Base-by-base conservation (phyloP, 1,139 yeast species). In the Debaryomyces nepalensis region DNA sequence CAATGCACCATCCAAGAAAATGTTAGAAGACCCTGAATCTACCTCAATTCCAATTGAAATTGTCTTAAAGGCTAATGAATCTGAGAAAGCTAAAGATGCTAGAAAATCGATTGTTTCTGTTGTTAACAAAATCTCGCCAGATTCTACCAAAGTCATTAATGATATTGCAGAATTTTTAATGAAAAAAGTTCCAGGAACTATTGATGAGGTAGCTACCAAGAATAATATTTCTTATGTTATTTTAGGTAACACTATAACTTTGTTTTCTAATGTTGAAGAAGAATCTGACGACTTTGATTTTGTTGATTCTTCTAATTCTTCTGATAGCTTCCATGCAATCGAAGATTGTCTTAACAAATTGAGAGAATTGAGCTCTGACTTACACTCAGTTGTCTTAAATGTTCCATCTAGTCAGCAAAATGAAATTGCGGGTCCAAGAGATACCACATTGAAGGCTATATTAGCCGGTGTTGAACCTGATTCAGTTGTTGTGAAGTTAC, bases 41-140 rank as follows among this genome's bases (percentile, higher is more conserved):
- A 44, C 51, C 14, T 49, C 69, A 8, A 66, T 73, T 39, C 77
- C 78, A 19, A 70, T 73, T 48, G 76, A 73, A 51, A 66, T 73
- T 40, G 59, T 73, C 19, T 63, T 64, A 37, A 66, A 69, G 45
- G 52, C 55, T 29, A 61, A 57, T 36, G 70, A 68, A 33, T 52
- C 51, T 7, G 75, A 71, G 29, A 60, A 60, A 40, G 58, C 63
- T 43, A 72, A 70, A 52, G 48, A 53, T 27, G 68, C 74, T 23
- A 87, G 91, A 64, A 82, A 81, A 57, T 78, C 79, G 12, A 71
- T 93, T 48, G 89, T 93, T 45, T 72, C 79, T 22, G 68, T 77
- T 22, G 97, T 93, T 41, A 90, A 89, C 66, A 70, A 73, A 41
- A 75, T 84, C 46, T 72, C 88, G 16, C 97, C 97, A 33, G 75